A percentile compares a stretch with the other conserved stretches of the same genome.
Evolutionary conservation across 306 rosid species (phyloP).

Genomic region (Bauhinia variegata): DNA sequence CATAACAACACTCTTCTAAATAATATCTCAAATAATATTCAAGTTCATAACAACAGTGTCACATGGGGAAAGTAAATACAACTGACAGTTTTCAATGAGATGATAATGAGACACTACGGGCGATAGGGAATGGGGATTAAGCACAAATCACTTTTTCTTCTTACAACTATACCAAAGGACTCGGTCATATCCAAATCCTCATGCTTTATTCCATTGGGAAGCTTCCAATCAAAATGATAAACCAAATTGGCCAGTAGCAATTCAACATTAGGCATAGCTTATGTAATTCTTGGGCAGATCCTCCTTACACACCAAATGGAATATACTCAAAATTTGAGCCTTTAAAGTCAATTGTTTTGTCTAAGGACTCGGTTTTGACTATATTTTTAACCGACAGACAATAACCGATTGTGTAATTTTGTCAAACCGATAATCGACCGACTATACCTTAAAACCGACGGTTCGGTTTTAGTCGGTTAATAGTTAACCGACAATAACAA

Average conservation of each 20-base stretch:
- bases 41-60: too few species aligned
- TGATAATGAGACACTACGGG: background rate
- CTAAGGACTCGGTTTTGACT: too few species aligned
- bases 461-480: too few species aligned
- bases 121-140: background rate
- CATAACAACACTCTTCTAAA: too few species aligned
- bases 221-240: constrained; percentile 26
- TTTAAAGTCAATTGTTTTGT: constrained; percentile 13
- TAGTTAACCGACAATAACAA: too few species aligned
- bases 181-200: constrained; percentile 12
- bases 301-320: constrained; percentile 11
- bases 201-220: background rate
- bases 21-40: too few species aligned
- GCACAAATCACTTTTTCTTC: background rate
- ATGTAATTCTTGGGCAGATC: background rate
- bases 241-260: constrained; percentile 8
- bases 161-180: background rate
- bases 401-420: too few species aligned
- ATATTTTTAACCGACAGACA: too few species aligned
- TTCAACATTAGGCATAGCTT: background rate
- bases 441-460: too few species aligned
- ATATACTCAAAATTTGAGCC: constrained; percentile 3
- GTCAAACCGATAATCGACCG: too few species aligned
- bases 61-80: too few species aligned
- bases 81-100: too few species aligned